A percentile compares a stretch with the other conserved stretches of the same genome.
phyloP scores from a whole-genome alignment of 2,329 filamentous ascomycete genomes.

The Penicillium sp. region DNA sequence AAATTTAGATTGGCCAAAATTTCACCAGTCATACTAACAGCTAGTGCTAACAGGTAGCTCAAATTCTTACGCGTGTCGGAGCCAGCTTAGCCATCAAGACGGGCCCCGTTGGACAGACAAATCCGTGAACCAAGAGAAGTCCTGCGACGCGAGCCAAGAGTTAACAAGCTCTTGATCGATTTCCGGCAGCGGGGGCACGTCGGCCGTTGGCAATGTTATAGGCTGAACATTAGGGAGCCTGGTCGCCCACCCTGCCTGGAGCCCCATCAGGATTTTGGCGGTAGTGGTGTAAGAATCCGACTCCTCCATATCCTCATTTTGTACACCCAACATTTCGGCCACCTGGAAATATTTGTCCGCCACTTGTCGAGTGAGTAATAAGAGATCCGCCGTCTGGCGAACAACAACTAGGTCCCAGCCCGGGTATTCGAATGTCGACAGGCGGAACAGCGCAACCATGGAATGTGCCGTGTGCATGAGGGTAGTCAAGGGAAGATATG shows the following conservation, averaged over 20 bases:
- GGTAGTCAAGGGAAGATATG: constrained; percentile 40
- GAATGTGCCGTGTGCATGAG: constrained; percentile 44
- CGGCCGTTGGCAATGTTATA: not conserved
- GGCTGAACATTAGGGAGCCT: not conserved
- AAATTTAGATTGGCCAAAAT: not conserved
- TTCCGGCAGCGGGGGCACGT: not conserved
- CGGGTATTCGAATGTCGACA: constrained; percentile 47
- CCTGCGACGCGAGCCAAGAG: constrained; percentile 7
- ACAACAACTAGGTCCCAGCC: constrained; percentile 50
- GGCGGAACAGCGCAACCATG: constrained; percentile 45
- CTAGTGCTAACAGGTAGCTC: not conserved
- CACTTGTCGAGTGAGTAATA: constrained; percentile 40
- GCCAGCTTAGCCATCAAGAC: not conserved
- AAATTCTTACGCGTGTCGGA: not conserved
- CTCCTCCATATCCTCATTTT: not conserved
- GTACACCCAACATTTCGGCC: not conserved
- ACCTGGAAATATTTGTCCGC: not conserved
- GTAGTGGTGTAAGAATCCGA: not conserved
- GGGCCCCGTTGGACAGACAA: not conserved
- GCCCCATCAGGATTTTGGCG: not conserved
- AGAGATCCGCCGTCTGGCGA: constrained; percentile 42
- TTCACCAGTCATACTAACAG: not conserved
- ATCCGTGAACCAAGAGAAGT: constrained; percentile 12
- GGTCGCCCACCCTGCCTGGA: constrained; percentile 6
- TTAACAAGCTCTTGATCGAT: constrained; percentile 12